These are phyloP conservation scores for Ophiocordyceps camponoti-leonardi DNA, from an alignment of 2,329 filamentous ascomycete genomes.

Conservation along the genomic window DNA sequence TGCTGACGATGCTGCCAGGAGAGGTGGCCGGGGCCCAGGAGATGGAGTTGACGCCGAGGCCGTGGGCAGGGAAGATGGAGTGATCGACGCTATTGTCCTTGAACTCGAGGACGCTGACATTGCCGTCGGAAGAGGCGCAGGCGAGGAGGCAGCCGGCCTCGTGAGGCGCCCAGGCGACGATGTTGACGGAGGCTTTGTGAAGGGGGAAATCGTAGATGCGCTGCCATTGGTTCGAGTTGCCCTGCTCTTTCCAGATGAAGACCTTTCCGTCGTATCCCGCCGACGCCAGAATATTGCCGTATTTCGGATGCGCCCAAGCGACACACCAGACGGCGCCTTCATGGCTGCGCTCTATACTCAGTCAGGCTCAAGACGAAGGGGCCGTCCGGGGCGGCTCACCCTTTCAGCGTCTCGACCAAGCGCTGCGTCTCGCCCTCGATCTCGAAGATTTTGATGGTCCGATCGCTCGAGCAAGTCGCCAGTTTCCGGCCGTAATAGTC, in stretches of 20 bases:
- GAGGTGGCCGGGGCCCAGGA: constrained; percentile 81
- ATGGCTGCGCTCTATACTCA: constrained; percentile 38
- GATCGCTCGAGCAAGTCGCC: constrained; percentile 93
- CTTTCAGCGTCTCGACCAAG: constrained; percentile 82
- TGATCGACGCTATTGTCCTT: constrained; percentile 89
- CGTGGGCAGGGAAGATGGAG: constrained; percentile 79
- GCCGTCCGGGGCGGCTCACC: constrained; percentile 28
- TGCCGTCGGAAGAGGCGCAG: constrained; percentile 85
- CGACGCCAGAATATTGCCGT: constrained; percentile 92
- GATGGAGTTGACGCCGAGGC: constrained; percentile 86
- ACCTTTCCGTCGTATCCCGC: constrained; percentile 96
- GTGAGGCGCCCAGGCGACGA: constrained; percentile 93
- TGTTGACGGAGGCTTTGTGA: constrained; percentile 93
- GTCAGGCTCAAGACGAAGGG: background rate
- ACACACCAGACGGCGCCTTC: constrained; percentile 97
- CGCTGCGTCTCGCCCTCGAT: constrained; percentile 86
- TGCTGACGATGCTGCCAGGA: constrained; percentile 72
- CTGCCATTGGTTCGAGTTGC: constrained; percentile 46
- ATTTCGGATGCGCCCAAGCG: constrained; percentile 96
- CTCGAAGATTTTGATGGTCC: constrained; percentile 98
- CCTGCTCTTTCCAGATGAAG: constrained; percentile 91
- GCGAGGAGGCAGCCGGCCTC: constrained; percentile 89
- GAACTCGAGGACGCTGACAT: constrained; percentile 89
- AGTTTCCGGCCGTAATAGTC: constrained; percentile 96
- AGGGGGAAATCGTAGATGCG: constrained; percentile 84